phyloP scores from a whole-genome alignment of 768 basidiomycete species.

The Suillus lakei region DNA sequence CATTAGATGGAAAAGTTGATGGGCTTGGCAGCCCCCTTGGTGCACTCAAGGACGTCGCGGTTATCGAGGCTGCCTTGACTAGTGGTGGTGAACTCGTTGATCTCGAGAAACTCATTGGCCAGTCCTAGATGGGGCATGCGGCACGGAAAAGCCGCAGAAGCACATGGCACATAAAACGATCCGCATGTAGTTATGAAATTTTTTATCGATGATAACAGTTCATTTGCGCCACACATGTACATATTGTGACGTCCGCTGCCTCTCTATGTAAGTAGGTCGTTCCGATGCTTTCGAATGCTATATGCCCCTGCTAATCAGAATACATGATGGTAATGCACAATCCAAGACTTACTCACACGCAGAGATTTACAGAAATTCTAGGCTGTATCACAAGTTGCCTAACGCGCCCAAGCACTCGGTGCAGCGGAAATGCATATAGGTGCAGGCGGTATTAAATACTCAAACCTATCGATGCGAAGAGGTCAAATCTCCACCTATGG shows the following conservation, averaged over 20 bases:
- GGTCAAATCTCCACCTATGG: background rate
- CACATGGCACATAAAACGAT: background rate
- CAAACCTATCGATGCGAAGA: background rate
- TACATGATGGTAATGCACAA: background rate
- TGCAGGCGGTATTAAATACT: background rate
- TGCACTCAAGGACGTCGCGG: conserved; percentile 75
- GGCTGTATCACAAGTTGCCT: too few relatives aligned
- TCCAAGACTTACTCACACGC: background rate
- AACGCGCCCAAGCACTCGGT: background rate
- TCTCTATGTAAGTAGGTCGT: background rate
- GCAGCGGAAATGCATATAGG: background rate
- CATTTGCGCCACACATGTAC: background rate
- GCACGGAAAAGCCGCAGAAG: background rate
- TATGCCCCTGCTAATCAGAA: background rate
- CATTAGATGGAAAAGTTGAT: conserved; percentile 52
- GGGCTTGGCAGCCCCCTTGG: conserved; percentile 62
- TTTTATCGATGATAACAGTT: background rate
- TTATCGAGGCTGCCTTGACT: conserved; percentile 78
- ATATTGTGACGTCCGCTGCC: background rate
- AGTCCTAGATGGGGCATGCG: background rate
- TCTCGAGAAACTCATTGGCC: conserved; percentile 43
- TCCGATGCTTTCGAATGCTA: background rate
- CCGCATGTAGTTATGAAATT: background rate
- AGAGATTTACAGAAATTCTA: background rate
- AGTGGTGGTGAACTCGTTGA: conserved; percentile 66